phyloP scores from a whole-genome alignment of 2,329 filamentous ascomycete genomes.

The Ceratocystis albifundus region DNA sequence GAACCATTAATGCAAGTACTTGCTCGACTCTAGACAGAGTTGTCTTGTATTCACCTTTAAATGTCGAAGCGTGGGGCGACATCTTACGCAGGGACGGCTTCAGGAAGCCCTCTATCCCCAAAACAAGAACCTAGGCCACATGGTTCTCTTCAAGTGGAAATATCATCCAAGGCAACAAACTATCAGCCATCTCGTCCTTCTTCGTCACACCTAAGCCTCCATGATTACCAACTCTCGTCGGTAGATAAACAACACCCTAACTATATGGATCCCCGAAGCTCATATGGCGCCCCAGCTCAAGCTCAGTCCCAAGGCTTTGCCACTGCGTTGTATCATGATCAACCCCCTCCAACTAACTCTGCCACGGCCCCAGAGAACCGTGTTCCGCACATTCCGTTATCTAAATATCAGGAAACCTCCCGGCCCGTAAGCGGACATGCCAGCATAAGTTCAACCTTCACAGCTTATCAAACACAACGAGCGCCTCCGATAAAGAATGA shows the following conservation, averaged over 20 bases:
- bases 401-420: constrained; percentile 1
- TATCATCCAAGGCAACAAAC: neutral
- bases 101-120: neutral
- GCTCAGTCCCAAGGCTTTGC: neutral
- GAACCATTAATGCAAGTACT: neutral
- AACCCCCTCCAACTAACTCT: neutral
- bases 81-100: constrained; percentile 4
- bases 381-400: neutral
- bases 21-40: neutral
- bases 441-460: neutral
- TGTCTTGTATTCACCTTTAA: neutral
- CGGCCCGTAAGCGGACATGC: neutral
- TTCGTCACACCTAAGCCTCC: neutral
- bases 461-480: neutral
- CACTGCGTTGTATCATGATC: neutral
- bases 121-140: neutral
- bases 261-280: neutral
- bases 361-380: neutral
- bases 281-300: neutral
- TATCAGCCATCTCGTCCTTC: neutral
- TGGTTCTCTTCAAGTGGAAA: neutral
- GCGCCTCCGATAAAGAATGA: neutral
- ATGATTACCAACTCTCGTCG: neutral
- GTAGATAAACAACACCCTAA: neutral
- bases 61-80: constrained; percentile 2